phyloP scores from a whole-genome alignment of 2,329 filamentous ascomycete species.

The Trichoderma pleuroti region DNA sequence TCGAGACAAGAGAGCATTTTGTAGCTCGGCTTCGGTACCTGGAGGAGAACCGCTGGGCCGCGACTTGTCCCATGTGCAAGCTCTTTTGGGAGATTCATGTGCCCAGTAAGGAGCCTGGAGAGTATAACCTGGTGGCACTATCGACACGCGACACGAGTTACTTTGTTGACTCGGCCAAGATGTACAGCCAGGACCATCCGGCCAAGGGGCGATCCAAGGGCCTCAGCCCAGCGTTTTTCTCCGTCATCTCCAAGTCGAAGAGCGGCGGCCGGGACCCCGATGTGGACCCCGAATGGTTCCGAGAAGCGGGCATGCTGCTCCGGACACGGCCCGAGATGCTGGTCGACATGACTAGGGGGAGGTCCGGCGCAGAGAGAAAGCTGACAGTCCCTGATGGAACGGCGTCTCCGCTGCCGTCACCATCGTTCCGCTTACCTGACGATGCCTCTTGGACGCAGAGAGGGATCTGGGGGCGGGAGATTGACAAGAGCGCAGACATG shows the following conservation, averaged over 20 bases:
- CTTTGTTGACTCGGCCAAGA: conserved; percentile 31
- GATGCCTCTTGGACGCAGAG: conserved; percentile 28
- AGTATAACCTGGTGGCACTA: conserved; percentile 33
- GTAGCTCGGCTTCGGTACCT: conserved; percentile 29
- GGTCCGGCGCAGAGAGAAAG: conserved; percentile 20
- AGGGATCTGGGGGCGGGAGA: conserved; percentile 35
- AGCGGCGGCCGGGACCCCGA: conserved; percentile 31
- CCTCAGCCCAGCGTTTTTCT: conserved; percentile 31
- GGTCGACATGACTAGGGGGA: conserved; percentile 25
- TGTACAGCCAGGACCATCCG: conserved; percentile 33
- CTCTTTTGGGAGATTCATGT: conserved; percentile 35
- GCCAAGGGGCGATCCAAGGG: conserved; percentile 30
- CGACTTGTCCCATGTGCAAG: conserved; percentile 36
- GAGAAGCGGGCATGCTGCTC: conserved; percentile 34
- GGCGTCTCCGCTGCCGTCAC: conserved; percentile 16
- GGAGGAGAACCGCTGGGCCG: conserved; percentile 32
- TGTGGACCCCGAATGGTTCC: conserved; percentile 33
- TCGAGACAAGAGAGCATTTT: conserved; percentile 33
- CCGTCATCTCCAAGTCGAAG: conserved; percentile 33
- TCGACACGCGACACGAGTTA: conserved; percentile 36
- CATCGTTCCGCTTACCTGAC: neutral
- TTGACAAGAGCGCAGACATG: conserved; percentile 31
- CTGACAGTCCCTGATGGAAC: conserved; percentile 23
- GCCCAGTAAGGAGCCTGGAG: conserved; percentile 30
- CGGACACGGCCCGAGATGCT: conserved; percentile 29